These are phyloP conservation scores for Fusarium pseudocircinatum DNA, from an alignment of 2,329 filamentous ascomycete species.

Conservation along the genomic window DNA sequence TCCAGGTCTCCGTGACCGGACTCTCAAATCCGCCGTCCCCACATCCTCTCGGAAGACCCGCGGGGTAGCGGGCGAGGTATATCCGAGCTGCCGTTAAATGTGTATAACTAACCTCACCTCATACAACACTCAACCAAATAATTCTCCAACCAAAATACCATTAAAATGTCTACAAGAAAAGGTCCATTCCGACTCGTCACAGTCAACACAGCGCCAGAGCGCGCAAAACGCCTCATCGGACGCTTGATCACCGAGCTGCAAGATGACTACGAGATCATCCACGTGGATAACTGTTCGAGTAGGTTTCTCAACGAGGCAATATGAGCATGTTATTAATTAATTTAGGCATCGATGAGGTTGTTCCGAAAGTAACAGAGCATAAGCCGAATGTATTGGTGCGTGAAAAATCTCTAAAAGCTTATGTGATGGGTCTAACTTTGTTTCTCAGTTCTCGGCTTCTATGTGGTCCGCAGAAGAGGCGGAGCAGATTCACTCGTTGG, in stretches of 20 bases:
- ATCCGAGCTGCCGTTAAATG: background rate
- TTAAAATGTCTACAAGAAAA: background rate
- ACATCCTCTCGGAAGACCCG: background rate
- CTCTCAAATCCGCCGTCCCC: background rate
- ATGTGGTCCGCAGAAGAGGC: slow-evolving; percentile 13
- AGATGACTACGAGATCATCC: slow-evolving; percentile 10
- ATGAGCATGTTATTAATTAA: fast-evolving
- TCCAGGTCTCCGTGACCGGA: background rate
- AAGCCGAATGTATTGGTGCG: slow-evolving; percentile 3
- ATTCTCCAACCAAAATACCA: fast-evolving
- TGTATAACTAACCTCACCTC: background rate
- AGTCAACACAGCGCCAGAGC: slow-evolving; percentile 8
- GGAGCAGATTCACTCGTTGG: slow-evolving; percentile 5
- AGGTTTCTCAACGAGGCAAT: fast-evolving
- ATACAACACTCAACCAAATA: background rate
- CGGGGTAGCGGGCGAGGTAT: background rate
- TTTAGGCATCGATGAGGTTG: slow-evolving; percentile 7
- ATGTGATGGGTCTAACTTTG: fast-evolving
- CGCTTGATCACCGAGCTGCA: background rate
- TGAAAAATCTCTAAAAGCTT: fast-evolving
- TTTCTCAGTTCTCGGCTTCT: slow-evolving; percentile 2
- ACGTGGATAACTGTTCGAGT: slow-evolving; percentile 13
- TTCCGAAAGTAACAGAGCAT: slow-evolving; percentile 10
- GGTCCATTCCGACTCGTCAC: slow-evolving; percentile 5
- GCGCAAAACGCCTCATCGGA: slow-evolving; percentile 9